These are phyloP conservation scores for Fusarium nodosum DNA, from an alignment of 2,329 filamentous ascomycete genomes.

Conservation along the genomic window DNA sequence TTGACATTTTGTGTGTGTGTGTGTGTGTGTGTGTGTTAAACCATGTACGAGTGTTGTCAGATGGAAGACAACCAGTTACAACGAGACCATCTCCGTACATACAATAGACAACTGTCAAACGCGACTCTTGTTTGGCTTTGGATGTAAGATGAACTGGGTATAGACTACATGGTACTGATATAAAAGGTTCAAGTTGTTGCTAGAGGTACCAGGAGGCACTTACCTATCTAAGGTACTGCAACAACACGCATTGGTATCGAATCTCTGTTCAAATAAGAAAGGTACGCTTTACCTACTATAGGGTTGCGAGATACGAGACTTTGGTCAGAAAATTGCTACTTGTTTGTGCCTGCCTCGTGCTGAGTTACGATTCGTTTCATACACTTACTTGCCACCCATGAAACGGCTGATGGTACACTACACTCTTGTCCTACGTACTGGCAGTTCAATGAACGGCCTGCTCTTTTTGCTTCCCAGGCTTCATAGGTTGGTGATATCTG, in stretches of 20 bases:
- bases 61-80: slow-evolving; percentile 21
- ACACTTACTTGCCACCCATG: not conserved
- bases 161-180: not conserved
- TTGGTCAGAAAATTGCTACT: not conserved
- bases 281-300: too few relatives aligned
- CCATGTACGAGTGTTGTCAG: slow-evolving; percentile 15
- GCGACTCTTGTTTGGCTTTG: not conserved
- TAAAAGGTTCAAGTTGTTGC: too few relatives aligned
- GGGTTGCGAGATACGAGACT: not conserved
- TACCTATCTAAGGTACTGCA: too few relatives aligned
- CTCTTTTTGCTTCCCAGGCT: not conserved
- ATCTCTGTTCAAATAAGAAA: not conserved
- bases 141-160: not conserved
- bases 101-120: not conserved
- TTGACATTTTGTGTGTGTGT: slow-evolving; percentile 22
- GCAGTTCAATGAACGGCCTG: not conserved
- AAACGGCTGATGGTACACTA: not conserved
- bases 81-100: slow-evolving; percentile 5
- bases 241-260: not conserved
- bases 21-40: slow-evolving; percentile 4
- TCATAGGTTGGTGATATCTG: not conserved
- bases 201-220: too few relatives aligned
- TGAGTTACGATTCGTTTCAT: slow-evolving; percentile 6
- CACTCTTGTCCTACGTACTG: not conserved
- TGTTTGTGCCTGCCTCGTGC: slow-evolving; percentile 2